Conservation (phyloP, 352 stramenopile genomes). For the Phytophthora colocasiae region DNA sequence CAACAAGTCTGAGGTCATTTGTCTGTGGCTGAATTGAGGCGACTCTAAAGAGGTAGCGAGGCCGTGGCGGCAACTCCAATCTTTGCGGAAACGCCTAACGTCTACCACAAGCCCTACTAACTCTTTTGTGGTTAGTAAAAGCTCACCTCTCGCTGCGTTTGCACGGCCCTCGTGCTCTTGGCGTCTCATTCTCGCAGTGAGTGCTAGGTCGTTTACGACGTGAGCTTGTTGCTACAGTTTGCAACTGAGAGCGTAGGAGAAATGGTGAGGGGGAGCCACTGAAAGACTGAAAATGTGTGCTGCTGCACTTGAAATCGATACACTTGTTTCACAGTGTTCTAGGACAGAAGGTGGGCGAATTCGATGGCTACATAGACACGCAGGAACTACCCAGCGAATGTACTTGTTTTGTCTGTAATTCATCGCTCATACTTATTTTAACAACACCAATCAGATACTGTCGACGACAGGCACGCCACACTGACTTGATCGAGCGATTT, state of each 20-base stretch:
- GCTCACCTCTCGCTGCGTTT: conserved; percentile 25
- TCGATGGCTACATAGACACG: too few species aligned
- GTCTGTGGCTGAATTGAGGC: conserved; percentile 1
- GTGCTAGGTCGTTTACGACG: not conserved
- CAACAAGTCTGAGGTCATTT: conserved; percentile 22
- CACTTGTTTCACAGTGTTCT: too few species aligned
- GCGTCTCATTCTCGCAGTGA: conserved; percentile 15
- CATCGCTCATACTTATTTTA: too few species aligned
- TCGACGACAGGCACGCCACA: too few species aligned
- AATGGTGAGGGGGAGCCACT: not conserved
- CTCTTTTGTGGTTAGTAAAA: not conserved
- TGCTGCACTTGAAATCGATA: not conserved
- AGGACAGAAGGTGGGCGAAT: too few species aligned
- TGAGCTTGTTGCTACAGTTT: conserved; percentile 20
- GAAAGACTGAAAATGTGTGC: not conserved
- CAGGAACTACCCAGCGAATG: too few species aligned
- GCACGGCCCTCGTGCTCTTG: not conserved
- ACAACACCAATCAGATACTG: too few species aligned
- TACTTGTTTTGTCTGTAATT: not conserved
- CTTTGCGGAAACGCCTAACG: not conserved
- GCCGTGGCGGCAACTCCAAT: not conserved
- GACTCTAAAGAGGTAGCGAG: not conserved
- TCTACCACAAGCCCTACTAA: not conserved
- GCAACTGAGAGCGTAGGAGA: conserved; percentile 3
- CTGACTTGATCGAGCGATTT: not conserved